These are phyloP conservation scores for Jackrogersella minutella DNA, from an alignment of 495 filamentous ascomycete genomes.

Conservation along the genomic window DNA sequence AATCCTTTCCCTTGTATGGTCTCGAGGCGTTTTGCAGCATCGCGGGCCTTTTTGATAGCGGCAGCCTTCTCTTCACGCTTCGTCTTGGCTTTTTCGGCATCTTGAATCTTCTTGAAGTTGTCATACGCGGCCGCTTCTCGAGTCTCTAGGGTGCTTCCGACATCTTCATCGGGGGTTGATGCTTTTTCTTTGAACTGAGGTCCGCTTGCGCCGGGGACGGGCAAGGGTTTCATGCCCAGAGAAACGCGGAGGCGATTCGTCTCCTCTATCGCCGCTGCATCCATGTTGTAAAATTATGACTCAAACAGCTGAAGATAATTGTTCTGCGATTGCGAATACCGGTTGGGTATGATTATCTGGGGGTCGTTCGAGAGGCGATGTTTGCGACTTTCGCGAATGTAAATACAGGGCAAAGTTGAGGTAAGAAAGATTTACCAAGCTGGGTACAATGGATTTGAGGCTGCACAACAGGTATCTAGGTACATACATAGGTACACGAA, in stretches of 20 bases:
- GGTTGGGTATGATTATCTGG: background rate
- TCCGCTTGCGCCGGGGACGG: conserved; percentile 72
- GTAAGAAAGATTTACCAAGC: background rate
- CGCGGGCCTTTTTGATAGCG: conserved; percentile 87
- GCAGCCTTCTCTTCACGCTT: conserved; percentile 78
- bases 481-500: background rate
- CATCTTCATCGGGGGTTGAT: conserved; percentile 58
- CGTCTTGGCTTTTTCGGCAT: conserved; percentile 69
- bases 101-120: conserved; percentile 63
- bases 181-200: conserved; percentile 45
- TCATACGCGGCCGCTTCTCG: conserved; percentile 79
- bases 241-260: conserved; percentile 91
- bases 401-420: background rate
- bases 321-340: background rate
- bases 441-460: too few relatives aligned
- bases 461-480: too few relatives aligned
- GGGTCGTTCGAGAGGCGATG: background rate
- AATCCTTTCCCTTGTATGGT: conserved; percentile 82
- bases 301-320: background rate
- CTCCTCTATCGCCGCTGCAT: conserved; percentile 88
- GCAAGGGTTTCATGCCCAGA: conserved; percentile 89
- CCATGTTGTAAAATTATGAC: conserved; percentile 62
- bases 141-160: conserved; percentile 78
- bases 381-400: background rate
- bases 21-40: conserved; percentile 75